Conservation (phyloP, 2,329 filamentous ascomycete species). For the Colletotrichum echinochloae region DNA sequence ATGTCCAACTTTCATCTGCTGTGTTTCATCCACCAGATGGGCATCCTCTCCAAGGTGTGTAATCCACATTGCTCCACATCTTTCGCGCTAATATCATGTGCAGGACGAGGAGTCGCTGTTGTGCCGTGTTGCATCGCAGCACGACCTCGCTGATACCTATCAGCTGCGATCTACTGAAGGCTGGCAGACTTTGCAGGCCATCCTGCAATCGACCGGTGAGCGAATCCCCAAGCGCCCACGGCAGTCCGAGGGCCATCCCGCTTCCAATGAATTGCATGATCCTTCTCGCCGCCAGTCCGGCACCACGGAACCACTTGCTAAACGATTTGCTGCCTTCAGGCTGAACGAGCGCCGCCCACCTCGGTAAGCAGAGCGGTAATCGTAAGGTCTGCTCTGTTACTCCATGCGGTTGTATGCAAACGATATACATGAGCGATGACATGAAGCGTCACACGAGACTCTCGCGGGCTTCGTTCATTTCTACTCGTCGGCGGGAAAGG, state of each 20-base stretch:
- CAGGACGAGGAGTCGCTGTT: conserved; percentile 92
- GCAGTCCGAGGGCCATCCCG: conserved; percentile 53
- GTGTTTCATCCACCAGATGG: conserved; percentile 85
- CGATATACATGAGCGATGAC: conserved; percentile 6
- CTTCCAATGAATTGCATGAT: conserved; percentile 43
- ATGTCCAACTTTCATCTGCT: conserved; percentile 95
- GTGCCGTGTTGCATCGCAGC: conserved; percentile 84
- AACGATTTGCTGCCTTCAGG: conserved; percentile 75
- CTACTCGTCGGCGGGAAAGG: background rate
- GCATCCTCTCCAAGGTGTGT: conserved; percentile 85
- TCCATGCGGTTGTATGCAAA: conserved; percentile 1
- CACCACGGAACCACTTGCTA: conserved; percentile 68
- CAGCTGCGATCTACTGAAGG: conserved; percentile 88
- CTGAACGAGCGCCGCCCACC: conserved; percentile 59
- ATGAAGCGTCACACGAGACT: background rate
- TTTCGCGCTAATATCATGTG: background rate
- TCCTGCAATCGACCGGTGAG: conserved; percentile 98
- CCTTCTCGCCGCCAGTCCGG: conserved; percentile 47
- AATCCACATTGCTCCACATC: background rate
- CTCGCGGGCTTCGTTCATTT: background rate
- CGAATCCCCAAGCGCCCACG: conserved; percentile 82
- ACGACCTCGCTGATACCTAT: conserved; percentile 83
- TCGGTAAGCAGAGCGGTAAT: conserved; percentile 22
- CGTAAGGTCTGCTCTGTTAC: conserved; percentile 10
- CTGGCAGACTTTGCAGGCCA: conserved; percentile 93